phyloP scores from a whole-genome alignment of 768 basidiomycete species.

The Strobilomyces confusus region DNA sequence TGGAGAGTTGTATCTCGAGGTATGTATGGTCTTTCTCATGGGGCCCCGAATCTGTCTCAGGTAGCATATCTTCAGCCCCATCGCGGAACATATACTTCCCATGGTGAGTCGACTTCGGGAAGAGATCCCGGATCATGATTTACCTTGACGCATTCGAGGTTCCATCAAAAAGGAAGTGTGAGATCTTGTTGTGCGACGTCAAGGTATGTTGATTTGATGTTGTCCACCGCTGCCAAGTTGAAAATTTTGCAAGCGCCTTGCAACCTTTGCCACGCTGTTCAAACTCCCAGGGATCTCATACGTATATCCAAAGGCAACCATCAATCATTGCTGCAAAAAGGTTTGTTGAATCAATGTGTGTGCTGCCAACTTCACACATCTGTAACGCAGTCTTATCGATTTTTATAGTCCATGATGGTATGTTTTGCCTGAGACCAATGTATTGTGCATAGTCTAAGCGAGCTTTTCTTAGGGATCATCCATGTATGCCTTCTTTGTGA shows the following conservation, averaged over 20 bases:
- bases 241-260: slow-evolving; percentile 48
- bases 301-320: slow-evolving; percentile 71
- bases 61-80: slow-evolving; percentile 62
- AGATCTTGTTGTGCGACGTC: slow-evolving; percentile 86
- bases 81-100: slow-evolving; percentile 92
- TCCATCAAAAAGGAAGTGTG: slow-evolving; percentile 98
- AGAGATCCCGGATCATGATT: too few species aligned
- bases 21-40: slow-evolving; percentile 27
- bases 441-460: slow-evolving; percentile 1
- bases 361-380: slow-evolving; percentile 1
- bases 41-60: background rate
- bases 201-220: slow-evolving; percentile 50
- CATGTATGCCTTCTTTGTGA: slow-evolving; percentile 49
- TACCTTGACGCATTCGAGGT: slow-evolving; percentile 43
- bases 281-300: slow-evolving; percentile 45
- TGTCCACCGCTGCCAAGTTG: background rate
- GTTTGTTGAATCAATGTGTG: slow-evolving; percentile 85
- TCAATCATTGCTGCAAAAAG: slow-evolving; percentile 93
- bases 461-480: slow-evolving; percentile 61
- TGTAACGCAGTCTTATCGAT: background rate
- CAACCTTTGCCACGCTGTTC: slow-evolving; percentile 76
- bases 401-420: slow-evolving; percentile 74
- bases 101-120: slow-evolving; percentile 67
- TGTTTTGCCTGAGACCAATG: slow-evolving; percentile 14
- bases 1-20: slow-evolving; percentile 86